Conservation (phyloP, 164 flowering plant species). For the Litsea cubeba region DNA sequence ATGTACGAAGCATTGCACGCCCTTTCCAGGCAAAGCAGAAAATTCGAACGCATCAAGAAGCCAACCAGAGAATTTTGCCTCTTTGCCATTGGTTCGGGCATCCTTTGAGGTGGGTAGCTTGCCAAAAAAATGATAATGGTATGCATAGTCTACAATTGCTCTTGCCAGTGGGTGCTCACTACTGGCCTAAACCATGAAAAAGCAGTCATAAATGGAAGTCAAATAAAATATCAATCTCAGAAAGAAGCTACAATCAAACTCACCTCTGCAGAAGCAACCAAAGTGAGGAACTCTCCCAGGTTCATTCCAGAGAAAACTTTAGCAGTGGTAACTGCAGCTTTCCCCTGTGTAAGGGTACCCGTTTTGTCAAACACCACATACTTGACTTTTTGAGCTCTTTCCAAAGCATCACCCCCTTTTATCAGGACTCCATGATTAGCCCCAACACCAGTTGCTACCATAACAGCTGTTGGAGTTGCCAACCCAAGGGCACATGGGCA, state of each 20-base stretch:
- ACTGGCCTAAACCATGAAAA: conserved; percentile 53
- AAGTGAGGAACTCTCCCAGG: conserved; percentile 80
- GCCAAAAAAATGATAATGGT: conserved; percentile 91
- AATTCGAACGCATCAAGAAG: conserved; percentile 72
- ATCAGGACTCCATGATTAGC: conserved; percentile 92
- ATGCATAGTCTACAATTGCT: conserved; percentile 83
- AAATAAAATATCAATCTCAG: not conserved
- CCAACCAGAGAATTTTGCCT: conserved; percentile 59
- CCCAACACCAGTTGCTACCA: conserved; percentile 99
- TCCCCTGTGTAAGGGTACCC: conserved; percentile 97
- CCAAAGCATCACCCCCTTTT: conserved; percentile 98
- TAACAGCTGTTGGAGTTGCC: conserved; percentile 99
- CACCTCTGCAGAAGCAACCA: conserved; percentile 99
- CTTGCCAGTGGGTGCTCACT: conserved; percentile 96
- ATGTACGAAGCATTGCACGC: conserved; percentile 62
- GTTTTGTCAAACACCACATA: conserved; percentile 93
- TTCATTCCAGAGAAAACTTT: conserved; percentile 77
- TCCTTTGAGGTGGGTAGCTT: conserved; percentile 40
- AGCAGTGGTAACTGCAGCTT: conserved; percentile 72
- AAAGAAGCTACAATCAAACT: not conserved
- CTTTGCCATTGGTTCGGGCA: conserved; percentile 22
- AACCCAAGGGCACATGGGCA: conserved; percentile 99
- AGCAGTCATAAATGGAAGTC: not conserved
- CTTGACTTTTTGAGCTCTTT: conserved; percentile 82
- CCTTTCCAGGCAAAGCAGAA: conserved; percentile 86